Percentiles rank a stretch among this genome's conserved stretches.
phyloP scores from a whole-genome alignment of 139 green algal genomes.

The Chlamydomonas schloesseri region DNA sequence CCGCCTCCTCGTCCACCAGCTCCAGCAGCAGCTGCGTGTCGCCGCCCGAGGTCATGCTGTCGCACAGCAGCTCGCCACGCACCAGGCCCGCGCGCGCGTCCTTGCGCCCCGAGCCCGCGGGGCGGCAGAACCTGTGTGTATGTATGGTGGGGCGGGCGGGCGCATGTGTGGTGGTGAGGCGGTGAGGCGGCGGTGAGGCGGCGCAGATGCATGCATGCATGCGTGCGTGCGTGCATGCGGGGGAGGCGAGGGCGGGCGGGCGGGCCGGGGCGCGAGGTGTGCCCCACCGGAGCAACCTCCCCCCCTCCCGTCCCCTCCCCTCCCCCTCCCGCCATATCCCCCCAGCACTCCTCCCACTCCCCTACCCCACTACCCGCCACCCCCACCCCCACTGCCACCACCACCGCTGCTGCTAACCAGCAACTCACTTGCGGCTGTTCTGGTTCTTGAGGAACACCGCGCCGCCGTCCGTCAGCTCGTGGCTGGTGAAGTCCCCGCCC shows the following conservation, averaged over 20 bases:
- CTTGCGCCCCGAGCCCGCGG: background rate
- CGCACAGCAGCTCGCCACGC: background rate
- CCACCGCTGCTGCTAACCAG: background rate
- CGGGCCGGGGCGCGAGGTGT: too few species aligned
- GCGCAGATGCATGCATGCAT: too few species aligned
- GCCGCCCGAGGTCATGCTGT: conserved; percentile 5
- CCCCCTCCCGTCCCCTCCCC: background rate
- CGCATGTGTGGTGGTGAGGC: too few species aligned
- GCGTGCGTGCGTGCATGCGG: too few species aligned
- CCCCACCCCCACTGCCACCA: background rate
- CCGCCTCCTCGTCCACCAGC: background rate
- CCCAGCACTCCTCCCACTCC: too few species aligned
- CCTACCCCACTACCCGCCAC: background rate
- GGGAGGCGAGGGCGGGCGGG: too few species aligned
- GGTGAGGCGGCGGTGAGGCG: too few species aligned
- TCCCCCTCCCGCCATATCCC: too few species aligned
- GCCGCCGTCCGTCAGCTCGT: background rate
- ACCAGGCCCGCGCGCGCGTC: too few species aligned
- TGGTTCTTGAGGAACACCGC: conserved; percentile 37
- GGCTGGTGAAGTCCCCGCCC: conserved; percentile 6
- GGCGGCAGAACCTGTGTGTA: conserved; percentile 15
- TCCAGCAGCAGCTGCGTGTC: conserved; percentile 13
- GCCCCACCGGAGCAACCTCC: background rate
- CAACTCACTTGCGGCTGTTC: conserved; percentile 39
- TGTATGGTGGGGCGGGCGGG: too few species aligned